Evolutionary conservation across 2,329 filamentous ascomycete species (phyloP).

Genomic region (Epichloe coenophiala): DNA sequence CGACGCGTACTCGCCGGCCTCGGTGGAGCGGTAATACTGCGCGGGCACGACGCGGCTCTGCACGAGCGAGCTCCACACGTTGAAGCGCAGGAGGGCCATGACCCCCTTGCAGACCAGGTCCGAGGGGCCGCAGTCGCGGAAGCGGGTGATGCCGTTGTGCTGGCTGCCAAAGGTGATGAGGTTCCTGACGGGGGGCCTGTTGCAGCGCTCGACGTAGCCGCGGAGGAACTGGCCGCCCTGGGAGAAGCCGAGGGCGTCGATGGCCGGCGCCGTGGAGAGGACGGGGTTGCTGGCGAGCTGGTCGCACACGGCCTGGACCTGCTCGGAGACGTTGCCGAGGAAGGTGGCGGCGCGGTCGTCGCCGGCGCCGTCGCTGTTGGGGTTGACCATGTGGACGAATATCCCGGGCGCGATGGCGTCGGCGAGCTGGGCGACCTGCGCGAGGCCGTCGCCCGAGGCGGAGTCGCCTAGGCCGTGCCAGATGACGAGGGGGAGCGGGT

Average conservation of each 20-base stretch:
- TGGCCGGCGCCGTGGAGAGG: slow-evolving; percentile 64
- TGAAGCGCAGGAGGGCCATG: slow-evolving; percentile 62
- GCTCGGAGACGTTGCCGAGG: slow-evolving; percentile 74
- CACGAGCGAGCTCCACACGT: slow-evolving; percentile 68
- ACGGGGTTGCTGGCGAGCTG: slow-evolving; percentile 64
- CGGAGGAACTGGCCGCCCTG: slow-evolving; percentile 96
- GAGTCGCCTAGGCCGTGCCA: slow-evolving; percentile 80
- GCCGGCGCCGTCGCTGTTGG: slow-evolving; percentile 31
- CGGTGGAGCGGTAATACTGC: slow-evolving; percentile 79
- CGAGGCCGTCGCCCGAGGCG: slow-evolving; percentile 67
- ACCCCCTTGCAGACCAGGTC: slow-evolving; percentile 77
- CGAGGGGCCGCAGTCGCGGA: slow-evolving; percentile 54
- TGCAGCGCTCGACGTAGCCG: slow-evolving; percentile 80
- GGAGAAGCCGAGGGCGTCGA: slow-evolving; percentile 89
- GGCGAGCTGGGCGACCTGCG: slow-evolving; percentile 60
- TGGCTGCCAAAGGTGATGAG: slow-evolving; percentile 83
- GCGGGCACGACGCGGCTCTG: slow-evolving; percentile 77
- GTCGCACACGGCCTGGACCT: slow-evolving; percentile 65
- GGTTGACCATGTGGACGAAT: slow-evolving; percentile 22
- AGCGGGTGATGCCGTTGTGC: slow-evolving; percentile 82
- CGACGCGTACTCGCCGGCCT: slow-evolving; percentile 42
- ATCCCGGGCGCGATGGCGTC: slow-evolving; percentile 64
- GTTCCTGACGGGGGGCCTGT: slow-evolving; percentile 60
- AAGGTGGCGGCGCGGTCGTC: slow-evolving; percentile 75
- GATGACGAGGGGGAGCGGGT: slow-evolving; percentile 78